Conservation (phyloP, 257 asterid genomes). For the Solanum piurae region DNA sequence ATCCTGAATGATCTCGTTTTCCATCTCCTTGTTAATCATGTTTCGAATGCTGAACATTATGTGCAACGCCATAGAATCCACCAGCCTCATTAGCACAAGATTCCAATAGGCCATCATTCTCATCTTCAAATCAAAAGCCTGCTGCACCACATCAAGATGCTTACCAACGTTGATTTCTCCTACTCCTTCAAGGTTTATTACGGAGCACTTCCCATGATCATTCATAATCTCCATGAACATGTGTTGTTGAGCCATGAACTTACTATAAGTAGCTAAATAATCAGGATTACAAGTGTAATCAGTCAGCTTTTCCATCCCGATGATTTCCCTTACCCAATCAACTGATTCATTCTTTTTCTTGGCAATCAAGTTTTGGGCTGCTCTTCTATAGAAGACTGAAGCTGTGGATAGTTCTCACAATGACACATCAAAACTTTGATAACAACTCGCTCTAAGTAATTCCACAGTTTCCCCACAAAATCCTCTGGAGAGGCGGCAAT, state of each 20-base stretch:
- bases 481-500: background rate
- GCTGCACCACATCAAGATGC: background rate
- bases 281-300: conserved; percentile 4
- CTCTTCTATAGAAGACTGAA: background rate
- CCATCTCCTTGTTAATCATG: conserved; percentile 14
- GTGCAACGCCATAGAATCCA: conserved; percentile 20
- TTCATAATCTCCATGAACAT: background rate
- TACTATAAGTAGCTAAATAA: background rate
- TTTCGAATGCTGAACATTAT: conserved; percentile 1
- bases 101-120: conserved; percentile 23
- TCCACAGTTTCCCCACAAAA: background rate
- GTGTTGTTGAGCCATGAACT: background rate
- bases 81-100: conserved; percentile 11
- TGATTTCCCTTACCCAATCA: conserved; percentile 8
- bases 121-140: conserved; percentile 23
- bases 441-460: background rate
- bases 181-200: background rate
- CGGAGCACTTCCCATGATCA: background rate
- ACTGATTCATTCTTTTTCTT: conserved; percentile 9
- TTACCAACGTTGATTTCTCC: conserved; percentile 6
- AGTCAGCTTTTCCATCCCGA: conserved; percentile 9
- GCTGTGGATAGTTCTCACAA: background rate
- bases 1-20: conserved; percentile 1
- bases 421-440: background rate
- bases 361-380: background rate